Percentiles rank a stretch among this genome's conserved stretches.
Conservation (phyloP, 2,329 filamentous ascomycete species). For the Anisogramma anomala region DNA sequence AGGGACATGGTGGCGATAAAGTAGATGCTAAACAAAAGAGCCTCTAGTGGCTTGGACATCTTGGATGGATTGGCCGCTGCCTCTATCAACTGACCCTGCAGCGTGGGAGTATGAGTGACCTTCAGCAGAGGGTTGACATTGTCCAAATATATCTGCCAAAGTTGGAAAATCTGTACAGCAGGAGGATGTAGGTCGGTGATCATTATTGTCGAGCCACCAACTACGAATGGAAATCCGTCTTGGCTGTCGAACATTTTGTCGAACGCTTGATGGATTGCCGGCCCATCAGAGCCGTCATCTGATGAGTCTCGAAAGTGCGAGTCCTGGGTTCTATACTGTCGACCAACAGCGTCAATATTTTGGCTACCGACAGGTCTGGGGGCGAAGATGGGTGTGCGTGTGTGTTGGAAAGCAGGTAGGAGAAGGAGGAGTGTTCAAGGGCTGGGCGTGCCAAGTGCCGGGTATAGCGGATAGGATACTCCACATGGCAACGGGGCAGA, state of each 20-base stretch:
- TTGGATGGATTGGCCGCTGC: slow-evolving; percentile 44
- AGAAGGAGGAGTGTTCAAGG: too few species aligned
- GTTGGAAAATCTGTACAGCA: slow-evolving; percentile 47
- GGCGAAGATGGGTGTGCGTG: not conserved
- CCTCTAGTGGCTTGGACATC: slow-evolving; percentile 47
- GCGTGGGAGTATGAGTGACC: slow-evolving; percentile 53
- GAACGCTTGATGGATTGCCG: slow-evolving; percentile 45
- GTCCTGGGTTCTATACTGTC: slow-evolving; percentile 37
- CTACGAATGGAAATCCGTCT: slow-evolving; percentile 46
- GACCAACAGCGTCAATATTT: not conserved
- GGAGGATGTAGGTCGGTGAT: slow-evolving; percentile 40
- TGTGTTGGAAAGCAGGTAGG: not conserved
- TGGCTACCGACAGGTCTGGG: not conserved
- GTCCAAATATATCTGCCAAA: slow-evolving; percentile 60
- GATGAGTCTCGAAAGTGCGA: slow-evolving; percentile 40
- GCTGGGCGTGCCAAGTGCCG: too few species aligned
- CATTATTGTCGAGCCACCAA: slow-evolving; percentile 32
- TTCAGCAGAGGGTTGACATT: slow-evolving; percentile 61
- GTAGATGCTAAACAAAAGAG: slow-evolving; percentile 57
- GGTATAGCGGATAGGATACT: too few species aligned
- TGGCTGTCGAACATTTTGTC: slow-evolving; percentile 46
- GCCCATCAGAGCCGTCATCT: slow-evolving; percentile 42
- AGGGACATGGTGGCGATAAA: slow-evolving; percentile 47
- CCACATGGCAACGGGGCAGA: too few species aligned
- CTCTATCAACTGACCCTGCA: slow-evolving; percentile 54